Evolutionary conservation across 345 rosid species (phyloP).

Genomic region (Citrus unshiu): DNA sequence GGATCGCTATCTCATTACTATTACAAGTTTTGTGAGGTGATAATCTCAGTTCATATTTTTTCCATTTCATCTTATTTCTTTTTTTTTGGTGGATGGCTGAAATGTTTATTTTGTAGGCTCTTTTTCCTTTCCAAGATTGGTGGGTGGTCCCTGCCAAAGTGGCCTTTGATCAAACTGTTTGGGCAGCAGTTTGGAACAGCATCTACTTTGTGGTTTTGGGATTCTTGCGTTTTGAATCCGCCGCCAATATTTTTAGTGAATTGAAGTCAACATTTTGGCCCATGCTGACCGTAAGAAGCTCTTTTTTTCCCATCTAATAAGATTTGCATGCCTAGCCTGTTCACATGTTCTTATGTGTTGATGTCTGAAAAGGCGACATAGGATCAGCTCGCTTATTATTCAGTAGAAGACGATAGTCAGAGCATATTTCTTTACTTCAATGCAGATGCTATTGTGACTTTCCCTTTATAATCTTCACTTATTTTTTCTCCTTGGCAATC

Average conservation of each 20-base stretch:
- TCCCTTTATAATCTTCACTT: background rate
- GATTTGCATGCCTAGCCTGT: too few relatives aligned
- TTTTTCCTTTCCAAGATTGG: conserved; percentile 83
- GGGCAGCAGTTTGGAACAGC: conserved; percentile 92
- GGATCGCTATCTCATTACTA: conserved; percentile 94
- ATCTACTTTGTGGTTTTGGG: conserved; percentile 68
- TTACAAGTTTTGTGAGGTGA: conserved; percentile 89
- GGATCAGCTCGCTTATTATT: background rate
- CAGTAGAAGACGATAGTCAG: background rate
- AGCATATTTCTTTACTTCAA: background rate
- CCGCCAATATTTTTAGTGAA: conserved; percentile 48
- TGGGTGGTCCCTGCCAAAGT: conserved; percentile 95
- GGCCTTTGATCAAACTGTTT: conserved; percentile 79
- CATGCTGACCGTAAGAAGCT: conserved; percentile 61
- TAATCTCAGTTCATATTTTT: conserved; percentile 3
- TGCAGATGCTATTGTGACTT: background rate
- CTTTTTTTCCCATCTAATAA: too few relatives aligned
- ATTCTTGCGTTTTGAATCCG: conserved; percentile 69
- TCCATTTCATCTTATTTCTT: background rate
- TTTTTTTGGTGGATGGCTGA: conserved; percentile 15
- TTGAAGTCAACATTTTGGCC: conserved; percentile 68
- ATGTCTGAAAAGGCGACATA: background rate
- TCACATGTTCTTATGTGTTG: background rate
- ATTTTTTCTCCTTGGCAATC: background rate
- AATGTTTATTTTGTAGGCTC: conserved; percentile 41